A percentile compares a stretch with the other conserved stretches of the same genome.
Evolutionary conservation across 164 flowering plant species (phyloP).

Genomic region (Kalanchoe fedtschenkoi): DNA sequence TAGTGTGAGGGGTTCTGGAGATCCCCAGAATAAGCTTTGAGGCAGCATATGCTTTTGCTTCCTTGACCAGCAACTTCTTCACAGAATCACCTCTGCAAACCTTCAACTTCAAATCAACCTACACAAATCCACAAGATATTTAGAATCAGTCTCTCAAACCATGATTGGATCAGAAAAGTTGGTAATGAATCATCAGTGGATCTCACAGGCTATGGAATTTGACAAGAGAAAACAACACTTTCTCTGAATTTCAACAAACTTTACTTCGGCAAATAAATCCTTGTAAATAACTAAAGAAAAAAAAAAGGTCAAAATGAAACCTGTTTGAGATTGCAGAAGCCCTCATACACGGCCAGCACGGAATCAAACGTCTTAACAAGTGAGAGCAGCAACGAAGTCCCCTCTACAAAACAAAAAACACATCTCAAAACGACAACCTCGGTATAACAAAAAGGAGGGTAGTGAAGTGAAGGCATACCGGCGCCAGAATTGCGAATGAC

Average conservation of each 20-base stretch:
- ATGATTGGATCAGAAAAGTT: not conserved
- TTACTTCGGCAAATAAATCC: not conserved
- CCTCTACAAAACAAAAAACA: constrained; percentile 12
- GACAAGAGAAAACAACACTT: not conserved
- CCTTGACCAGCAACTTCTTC: constrained; percentile 20
- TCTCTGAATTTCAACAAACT: not conserved
- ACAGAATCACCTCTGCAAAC: constrained; percentile 31
- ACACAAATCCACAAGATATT: constrained; percentile 2
- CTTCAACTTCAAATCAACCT: constrained; percentile 44
- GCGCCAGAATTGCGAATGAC: constrained; percentile 13
- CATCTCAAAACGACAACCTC: not conserved
- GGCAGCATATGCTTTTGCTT: constrained; percentile 22
- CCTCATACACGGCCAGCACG: constrained; percentile 31
- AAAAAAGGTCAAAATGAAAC: constrained; percentile 5
- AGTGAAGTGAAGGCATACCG: not conserved
- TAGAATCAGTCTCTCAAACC: not conserved
- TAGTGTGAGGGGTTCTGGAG: constrained; percentile 19
- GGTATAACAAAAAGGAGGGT: not conserved
- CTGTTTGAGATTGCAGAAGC: constrained; percentile 46
- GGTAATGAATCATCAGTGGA: too few species aligned
- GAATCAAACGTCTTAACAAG: constrained; percentile 31
- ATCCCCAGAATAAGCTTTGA: constrained; percentile 36
- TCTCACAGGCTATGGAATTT: not conserved
- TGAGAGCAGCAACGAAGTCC: constrained; percentile 24
- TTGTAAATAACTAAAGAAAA: too few species aligned